These are phyloP conservation scores for Diaporthe vaccinii DNA, from an alignment of 2,329 filamentous ascomycete species.

Conservation along the genomic window DNA sequence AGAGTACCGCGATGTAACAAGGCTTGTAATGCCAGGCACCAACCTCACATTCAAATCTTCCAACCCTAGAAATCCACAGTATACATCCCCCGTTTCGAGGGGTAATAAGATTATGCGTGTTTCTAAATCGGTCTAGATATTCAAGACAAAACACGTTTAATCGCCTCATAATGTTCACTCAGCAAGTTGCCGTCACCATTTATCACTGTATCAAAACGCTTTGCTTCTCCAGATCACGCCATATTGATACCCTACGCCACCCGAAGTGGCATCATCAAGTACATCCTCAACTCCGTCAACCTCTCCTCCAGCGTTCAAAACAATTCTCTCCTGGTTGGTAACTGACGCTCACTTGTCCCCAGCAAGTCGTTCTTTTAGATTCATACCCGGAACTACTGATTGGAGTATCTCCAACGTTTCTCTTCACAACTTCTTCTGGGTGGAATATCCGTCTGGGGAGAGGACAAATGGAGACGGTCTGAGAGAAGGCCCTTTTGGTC, in stretches of 20 bases:
- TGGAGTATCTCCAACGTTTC: neutral
- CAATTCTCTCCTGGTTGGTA: neutral
- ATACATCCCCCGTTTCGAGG: no score
- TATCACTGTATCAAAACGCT: neutral
- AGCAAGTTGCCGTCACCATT: neutral
- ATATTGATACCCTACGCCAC: neutral
- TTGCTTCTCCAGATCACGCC: neutral
- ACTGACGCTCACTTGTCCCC: neutral
- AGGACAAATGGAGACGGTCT: neutral
- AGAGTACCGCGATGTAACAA: neutral
- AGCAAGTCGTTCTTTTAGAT: neutral
- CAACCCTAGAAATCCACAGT: no score
- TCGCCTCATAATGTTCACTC: neutral
- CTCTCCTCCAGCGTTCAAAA: neutral
- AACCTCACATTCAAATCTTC: no score
- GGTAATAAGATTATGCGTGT: no score
- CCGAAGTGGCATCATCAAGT: neutral
- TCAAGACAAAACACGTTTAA: neutral
- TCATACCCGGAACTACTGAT: neutral
- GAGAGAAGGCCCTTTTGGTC: neutral
- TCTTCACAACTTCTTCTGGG: neutral
- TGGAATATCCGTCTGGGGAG: neutral
- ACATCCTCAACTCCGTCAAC: neutral
- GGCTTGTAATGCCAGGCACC: no score
- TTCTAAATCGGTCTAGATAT: neutral